Base-by-base conservation (phyloP, 208 protist species). In the Leishmania arabica region DNA sequence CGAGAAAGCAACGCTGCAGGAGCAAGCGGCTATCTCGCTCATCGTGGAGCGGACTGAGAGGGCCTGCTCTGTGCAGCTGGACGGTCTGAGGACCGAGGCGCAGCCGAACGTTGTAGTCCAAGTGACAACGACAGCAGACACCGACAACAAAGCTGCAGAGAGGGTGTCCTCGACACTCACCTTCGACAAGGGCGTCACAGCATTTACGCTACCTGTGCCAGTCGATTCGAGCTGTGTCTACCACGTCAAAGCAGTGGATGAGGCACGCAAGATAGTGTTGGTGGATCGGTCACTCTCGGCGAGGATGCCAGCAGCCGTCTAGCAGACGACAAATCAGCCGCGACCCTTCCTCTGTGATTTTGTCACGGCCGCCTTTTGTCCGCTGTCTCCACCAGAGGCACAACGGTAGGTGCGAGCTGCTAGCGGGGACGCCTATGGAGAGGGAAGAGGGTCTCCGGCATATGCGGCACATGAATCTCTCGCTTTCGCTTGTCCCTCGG, bases 241-340 rank as follows among this genome's bases (percentile, higher is more conserved):
- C 53, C 87, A 89, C 74, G 78, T 94, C 62, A 91, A 88, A 77
- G 90, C 80, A 5, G 87, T 93, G 17, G 90, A 96, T 74, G 81
- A 89, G 73, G 74, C 75, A n/a, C 84, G 89, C 21, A 86, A 78
- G 60, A 82, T 92, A 53, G 81, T 90, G 0, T 56, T 96, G 24
- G 83, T 89, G 42, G 90, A 94, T 60, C 88, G 86, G 77, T 85
- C 79, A 34, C 70, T 93, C 34, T 68, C 83, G 13, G 74, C 66
- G 6, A 27, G n/a, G 53, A 42, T 31, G 53, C 31, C 15, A 34
- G 42, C 51, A 2, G 13, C 72, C 31, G 72, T n/a, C 13, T 37
- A 62, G 72, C 19, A 6, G 4, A 4, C 8, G 17, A 8, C 1
- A 58, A 58, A 76, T 27, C n/a, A n/a, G 31, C 17, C 51, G 17